Evolutionary conservation across 768 basidiomycete genomes (phyloP).

Genomic region (Plicaturopsis crispa): DNA sequence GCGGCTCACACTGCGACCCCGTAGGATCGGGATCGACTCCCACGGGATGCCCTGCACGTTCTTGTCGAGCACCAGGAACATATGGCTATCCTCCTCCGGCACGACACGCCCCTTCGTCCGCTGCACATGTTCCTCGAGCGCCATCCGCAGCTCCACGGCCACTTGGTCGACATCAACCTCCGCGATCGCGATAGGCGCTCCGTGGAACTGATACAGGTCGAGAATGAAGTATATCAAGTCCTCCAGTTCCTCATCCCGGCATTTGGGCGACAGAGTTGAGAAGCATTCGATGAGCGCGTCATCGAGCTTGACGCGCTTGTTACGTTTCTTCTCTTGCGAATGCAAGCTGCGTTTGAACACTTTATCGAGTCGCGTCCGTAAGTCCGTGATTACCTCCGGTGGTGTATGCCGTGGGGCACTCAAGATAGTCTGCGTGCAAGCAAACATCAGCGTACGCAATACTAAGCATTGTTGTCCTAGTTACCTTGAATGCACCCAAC

Average conservation of each 20-base stretch:
- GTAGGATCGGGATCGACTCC: conserved; percentile 87
- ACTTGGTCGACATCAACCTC: conserved; percentile 91
- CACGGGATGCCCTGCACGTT: conserved; percentile 86
- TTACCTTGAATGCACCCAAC: conserved; percentile 95
- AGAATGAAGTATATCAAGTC: conserved; percentile 91
- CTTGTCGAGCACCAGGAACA: conserved; percentile 87
- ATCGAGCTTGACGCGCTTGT: conserved; percentile 52
- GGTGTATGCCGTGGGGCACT: conserved; percentile 37
- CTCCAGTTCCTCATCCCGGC: conserved; percentile 90
- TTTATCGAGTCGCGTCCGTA: conserved; percentile 65
- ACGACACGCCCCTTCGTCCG: conserved; percentile 22
- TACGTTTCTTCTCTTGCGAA: conserved; percentile 56
- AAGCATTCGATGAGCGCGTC: conserved; percentile 81
- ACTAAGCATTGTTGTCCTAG: conserved; percentile 10
- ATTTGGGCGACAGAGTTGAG: conserved; percentile 71
- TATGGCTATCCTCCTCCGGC: conserved; percentile 49
- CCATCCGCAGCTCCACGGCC: conserved; percentile 73
- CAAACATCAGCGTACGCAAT: conserved; percentile 3
- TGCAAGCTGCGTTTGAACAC: conserved; percentile 63
- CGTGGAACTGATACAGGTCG: conserved; percentile 91
- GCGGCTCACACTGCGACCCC: conserved; percentile 84
- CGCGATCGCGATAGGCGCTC: conserved; percentile 78
- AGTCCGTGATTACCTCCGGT: conserved; percentile 38
- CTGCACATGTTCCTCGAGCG: conserved; percentile 64
- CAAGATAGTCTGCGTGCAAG: conserved; percentile 47